Evolutionary conservation across 2,329 filamentous ascomycete genomes (phyloP).

Genomic region (Ascochyta clinopodiicola): DNA sequence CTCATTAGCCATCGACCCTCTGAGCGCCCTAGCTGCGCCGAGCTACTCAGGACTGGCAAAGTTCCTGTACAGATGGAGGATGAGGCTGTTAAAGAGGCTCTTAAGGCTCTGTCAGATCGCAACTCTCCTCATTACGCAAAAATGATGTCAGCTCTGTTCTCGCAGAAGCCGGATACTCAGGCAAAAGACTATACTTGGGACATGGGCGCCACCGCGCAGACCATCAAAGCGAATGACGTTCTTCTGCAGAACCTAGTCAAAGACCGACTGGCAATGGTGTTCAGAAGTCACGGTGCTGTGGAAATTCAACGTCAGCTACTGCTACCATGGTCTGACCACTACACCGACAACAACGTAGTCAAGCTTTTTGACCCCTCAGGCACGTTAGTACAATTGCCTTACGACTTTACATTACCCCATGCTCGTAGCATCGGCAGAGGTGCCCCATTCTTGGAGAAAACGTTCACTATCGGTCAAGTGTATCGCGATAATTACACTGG

Average conservation of each 20-base stretch:
- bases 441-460: constrained; percentile 70
- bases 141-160: constrained; percentile 85
- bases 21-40: constrained; percentile 79
- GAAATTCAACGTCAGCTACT: constrained; percentile 77
- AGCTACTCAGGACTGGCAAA: constrained; percentile 84
- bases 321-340: constrained; percentile 83
- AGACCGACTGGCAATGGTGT: constrained; percentile 76
- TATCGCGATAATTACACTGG: constrained; percentile 81
- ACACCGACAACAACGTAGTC: constrained; percentile 72
- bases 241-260: constrained; percentile 77
- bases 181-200: constrained; percentile 73
- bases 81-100: constrained; percentile 82
- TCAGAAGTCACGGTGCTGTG: constrained; percentile 86
- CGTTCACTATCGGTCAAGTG: constrained; percentile 86
- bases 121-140: constrained; percentile 88
- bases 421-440: constrained; percentile 82
- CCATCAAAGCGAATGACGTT: constrained; percentile 59
- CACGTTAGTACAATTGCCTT: constrained; percentile 91
- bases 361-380: constrained; percentile 83
- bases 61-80: constrained; percentile 92
- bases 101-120: constrained; percentile 81
- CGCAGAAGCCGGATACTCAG: constrained; percentile 71
- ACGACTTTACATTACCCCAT: constrained; percentile 87
- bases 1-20: constrained; percentile 83
- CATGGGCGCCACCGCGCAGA: constrained; percentile 43